phyloP scores from a whole-genome alignment of 257 asterid genomes.

The Solanum clarkiae region DNA sequence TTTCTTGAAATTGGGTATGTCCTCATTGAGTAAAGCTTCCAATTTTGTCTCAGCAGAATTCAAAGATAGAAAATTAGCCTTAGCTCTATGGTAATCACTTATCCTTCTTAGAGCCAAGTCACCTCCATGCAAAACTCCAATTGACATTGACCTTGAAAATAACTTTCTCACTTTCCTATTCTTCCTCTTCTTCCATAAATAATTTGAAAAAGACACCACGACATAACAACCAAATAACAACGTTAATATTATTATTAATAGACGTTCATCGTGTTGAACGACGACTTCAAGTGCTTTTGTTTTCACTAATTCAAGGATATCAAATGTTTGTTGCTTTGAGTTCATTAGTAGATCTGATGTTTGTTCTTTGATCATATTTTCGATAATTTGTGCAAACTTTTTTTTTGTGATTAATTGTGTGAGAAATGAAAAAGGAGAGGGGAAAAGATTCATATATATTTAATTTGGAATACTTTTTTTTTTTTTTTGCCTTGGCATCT shows the following conservation, averaged over 20 bases:
- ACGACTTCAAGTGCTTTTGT: not conserved
- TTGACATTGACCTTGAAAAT: not conserved
- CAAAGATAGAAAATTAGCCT: not conserved
- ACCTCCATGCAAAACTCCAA: constrained; percentile 1
- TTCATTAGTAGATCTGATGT: not conserved
- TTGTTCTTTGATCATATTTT: not conserved
- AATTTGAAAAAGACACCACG: not conserved
- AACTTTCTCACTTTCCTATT: not conserved
- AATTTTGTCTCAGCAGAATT: not conserved
- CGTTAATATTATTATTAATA: not conserved
- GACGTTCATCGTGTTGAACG: not conserved
- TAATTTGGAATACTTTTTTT: not conserved
- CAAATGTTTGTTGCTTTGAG: not conserved
- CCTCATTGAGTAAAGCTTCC: not conserved
- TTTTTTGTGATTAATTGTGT: not conserved
- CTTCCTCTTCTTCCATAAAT: not conserved
- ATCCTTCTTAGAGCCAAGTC: not conserved
- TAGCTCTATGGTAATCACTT: not conserved
- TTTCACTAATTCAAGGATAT: not conserved
- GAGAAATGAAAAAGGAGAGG: not conserved
- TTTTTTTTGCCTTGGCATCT: not conserved
- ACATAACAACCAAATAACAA: not conserved
- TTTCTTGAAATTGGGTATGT: not conserved
- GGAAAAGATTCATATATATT: not conserved
- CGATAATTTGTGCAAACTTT: not conserved